Evolutionary conservation across 2,329 filamentous ascomycete genomes (phyloP).

Genomic region (Sarocladium strictum): DNA sequence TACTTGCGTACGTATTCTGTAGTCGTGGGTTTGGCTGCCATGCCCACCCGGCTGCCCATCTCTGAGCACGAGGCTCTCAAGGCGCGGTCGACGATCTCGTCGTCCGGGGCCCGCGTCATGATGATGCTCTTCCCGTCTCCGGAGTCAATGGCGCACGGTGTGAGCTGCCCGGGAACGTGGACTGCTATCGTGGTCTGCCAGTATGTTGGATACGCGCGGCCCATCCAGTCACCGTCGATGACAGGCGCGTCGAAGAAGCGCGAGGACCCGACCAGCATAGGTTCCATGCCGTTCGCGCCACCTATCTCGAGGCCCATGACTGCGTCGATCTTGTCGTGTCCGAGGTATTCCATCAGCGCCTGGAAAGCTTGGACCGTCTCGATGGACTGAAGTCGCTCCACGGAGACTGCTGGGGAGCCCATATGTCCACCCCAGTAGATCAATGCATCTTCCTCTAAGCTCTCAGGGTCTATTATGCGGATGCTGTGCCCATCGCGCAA

Average conservation of each 20-base stretch:
- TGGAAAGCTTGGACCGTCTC: constrained; percentile 41
- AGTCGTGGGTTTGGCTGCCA: constrained; percentile 41
- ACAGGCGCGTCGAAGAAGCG: constrained; percentile 44
- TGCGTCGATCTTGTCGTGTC: not conserved
- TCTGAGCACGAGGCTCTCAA: constrained; percentile 45
- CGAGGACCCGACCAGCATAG: constrained; percentile 49
- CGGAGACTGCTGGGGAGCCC: constrained; percentile 53
- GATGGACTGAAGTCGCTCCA: constrained; percentile 53
- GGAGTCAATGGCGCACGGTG: constrained; percentile 42
- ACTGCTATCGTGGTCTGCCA: constrained; percentile 51
- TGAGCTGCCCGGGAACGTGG: constrained; percentile 40
- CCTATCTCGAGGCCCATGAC: constrained; percentile 61
- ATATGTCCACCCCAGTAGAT: constrained; percentile 52
- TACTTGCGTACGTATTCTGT: constrained; percentile 43
- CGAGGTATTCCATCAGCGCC: not conserved
- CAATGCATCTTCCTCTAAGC: constrained; percentile 42
- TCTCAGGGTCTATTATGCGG: constrained; percentile 43
- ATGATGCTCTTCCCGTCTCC: constrained; percentile 45
- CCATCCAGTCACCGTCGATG: constrained; percentile 53
- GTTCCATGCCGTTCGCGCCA: constrained; percentile 58
- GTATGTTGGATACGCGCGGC: constrained; percentile 46
- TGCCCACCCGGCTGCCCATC: constrained; percentile 48
- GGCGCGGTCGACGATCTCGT: constrained; percentile 41
- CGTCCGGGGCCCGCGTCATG: constrained; percentile 42
- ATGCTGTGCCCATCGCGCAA: constrained; percentile 44